These are phyloP conservation scores for Podila minutissima DNA, from an alignment of 192 early-diverging fungal species.

Conservation along the genomic window DNA sequence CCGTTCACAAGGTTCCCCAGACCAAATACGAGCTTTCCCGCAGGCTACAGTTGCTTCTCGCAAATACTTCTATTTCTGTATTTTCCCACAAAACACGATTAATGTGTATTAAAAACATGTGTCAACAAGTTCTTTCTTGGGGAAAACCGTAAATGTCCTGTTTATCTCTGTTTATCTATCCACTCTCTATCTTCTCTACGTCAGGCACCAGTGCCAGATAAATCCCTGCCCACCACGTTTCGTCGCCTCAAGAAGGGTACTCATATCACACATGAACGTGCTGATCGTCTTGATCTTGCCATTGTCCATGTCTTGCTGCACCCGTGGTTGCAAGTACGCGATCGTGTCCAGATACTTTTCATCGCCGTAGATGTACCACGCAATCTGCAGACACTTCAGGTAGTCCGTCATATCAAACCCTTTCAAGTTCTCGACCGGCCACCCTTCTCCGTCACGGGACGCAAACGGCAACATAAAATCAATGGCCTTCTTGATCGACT, in stretches of 20 bases:
- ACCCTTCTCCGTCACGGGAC: constrained; percentile 54
- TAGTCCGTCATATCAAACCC: constrained; percentile 57
- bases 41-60: no score
- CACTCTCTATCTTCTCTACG: not conserved
- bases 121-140: no score
- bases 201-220: constrained; percentile 51
- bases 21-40: no score
- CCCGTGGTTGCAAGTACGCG: constrained; percentile 36
- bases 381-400: constrained; percentile 58
- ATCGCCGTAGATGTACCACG: constrained; percentile 60
- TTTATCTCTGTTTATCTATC: no score
- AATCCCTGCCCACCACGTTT: constrained; percentile 37
- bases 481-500: constrained; percentile 58
- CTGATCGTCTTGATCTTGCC: constrained; percentile 48
- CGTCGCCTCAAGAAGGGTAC: constrained; percentile 35
- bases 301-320: constrained; percentile 47
- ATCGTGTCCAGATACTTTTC: constrained; percentile 53
- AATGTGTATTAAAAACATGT: no score
- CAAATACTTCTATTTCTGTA: no score
- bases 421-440: constrained; percentile 58
- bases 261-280: constrained; percentile 47
- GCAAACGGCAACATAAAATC: constrained; percentile 64
- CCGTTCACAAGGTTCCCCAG: no score
- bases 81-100: no score
- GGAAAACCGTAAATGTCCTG: no score